Evolutionary conservation across 1,139 yeast species (phyloP).

Genomic region (Candida dubliniensis): DNA sequence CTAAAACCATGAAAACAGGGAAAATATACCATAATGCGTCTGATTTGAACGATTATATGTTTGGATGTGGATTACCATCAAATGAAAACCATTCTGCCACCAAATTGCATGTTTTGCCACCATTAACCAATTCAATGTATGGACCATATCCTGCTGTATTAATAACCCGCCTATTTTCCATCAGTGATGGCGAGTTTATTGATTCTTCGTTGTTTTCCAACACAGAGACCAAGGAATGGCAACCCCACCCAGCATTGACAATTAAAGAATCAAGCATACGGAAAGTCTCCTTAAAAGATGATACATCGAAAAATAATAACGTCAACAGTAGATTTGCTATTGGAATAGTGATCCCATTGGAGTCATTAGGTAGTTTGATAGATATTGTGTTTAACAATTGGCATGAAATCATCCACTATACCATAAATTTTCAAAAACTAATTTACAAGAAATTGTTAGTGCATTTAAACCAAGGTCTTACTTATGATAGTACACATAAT

Average conservation of each 20-base stretch:
- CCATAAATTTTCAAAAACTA: slow-evolving; percentile 39
- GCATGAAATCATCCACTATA: slow-evolving; percentile 45
- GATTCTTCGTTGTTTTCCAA: slow-evolving; percentile 10
- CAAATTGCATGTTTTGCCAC: slow-evolving; percentile 50
- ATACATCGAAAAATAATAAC: slow-evolving; percentile 9
- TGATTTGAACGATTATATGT: slow-evolving; percentile 54
- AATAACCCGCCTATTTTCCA: slow-evolving; percentile 47
- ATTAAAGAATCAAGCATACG: slow-evolving; percentile 21
- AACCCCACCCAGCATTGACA: slow-evolving; percentile 36
- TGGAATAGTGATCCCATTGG: slow-evolving; percentile 50
- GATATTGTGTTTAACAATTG: slow-evolving; percentile 50
- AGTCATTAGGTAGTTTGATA: slow-evolving; percentile 29
- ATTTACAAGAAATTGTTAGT: slow-evolving; percentile 37
- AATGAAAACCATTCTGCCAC: slow-evolving; percentile 47
- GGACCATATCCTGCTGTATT: slow-evolving; percentile 39
- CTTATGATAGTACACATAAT: slow-evolving; percentile 11
- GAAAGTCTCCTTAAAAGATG: slow-evolving; percentile 12
- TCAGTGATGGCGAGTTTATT: slow-evolving; percentile 29
- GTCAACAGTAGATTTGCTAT: slow-evolving; percentile 46
- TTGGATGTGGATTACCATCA: slow-evolving; percentile 57
- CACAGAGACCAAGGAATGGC: slow-evolving; percentile 23
- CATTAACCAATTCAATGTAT: slow-evolving; percentile 30
- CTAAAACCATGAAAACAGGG: slow-evolving; percentile 7
- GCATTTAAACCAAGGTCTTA: slow-evolving; percentile 19
- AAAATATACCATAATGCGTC: slow-evolving; percentile 40